Conservation (phyloP, 2,329 filamentous ascomycete species). For the Claviceps lovelessii region DNA sequence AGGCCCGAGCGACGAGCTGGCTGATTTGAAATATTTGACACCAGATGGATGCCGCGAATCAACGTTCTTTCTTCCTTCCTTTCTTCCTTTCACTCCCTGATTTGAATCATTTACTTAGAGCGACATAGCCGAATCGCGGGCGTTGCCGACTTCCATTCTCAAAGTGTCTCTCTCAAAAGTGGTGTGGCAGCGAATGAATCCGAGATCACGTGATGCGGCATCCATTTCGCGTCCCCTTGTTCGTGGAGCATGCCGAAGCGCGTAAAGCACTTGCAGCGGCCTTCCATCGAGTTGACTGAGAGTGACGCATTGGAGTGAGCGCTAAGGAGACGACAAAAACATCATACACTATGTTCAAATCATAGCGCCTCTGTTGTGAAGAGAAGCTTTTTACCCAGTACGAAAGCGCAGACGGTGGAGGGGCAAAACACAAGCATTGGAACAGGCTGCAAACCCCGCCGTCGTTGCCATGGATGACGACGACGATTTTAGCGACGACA, state of each 20-base stretch:
- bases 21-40: background rate
- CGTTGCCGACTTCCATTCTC: background rate
- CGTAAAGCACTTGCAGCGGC: conserved; percentile 4
- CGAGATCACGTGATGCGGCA: conserved; percentile 16
- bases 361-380: background rate
- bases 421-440: background rate
- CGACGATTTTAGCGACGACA: conserved; percentile 50
- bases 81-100: too few species aligned
- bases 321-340: background rate
- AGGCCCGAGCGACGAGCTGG: too few species aligned
- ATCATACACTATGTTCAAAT: background rate
- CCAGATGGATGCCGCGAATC: background rate
- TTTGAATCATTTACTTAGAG: too few species aligned
- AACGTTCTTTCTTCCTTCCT: too few species aligned
- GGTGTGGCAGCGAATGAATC: background rate
- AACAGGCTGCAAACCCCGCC: background rate
- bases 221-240: conserved; percentile 15
- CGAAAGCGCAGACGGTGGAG: background rate
- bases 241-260: background rate
- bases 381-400: background rate
- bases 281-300: background rate
- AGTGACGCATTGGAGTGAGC: background rate
- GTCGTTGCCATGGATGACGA: conserved; percentile 33
- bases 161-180: background rate
- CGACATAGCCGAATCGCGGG: background rate